Percentiles rank a stretch among this genome's conserved stretches.
Evolutionary conservation across 148 eudicot genomes (phyloP).

Genomic region (Cornus florida): DNA sequence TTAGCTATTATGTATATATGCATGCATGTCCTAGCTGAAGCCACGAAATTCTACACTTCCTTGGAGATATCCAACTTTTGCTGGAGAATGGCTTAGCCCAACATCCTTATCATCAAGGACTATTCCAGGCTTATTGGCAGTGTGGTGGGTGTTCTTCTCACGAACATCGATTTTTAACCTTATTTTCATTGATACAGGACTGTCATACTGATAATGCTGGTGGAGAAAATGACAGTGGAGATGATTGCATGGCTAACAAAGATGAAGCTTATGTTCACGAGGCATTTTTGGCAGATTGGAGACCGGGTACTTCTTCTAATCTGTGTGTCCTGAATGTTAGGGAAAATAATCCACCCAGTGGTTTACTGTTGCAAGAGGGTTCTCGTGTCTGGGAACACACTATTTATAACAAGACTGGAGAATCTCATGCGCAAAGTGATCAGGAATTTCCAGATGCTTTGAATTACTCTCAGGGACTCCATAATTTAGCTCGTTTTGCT

Average conservation of each 20-base stretch:
- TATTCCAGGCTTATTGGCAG: not conserved
- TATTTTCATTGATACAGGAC: constrained; percentile 33
- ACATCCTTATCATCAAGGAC: not conserved
- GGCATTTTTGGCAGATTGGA: constrained; percentile 96
- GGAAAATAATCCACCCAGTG: constrained; percentile 21
- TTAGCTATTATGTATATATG: not conserved
- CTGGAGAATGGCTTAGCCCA: constrained; percentile 4
- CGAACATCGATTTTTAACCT: constrained; percentile 8
- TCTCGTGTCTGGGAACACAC: constrained; percentile 21
- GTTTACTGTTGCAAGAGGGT: constrained; percentile 23
- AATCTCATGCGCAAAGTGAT: constrained; percentile 26
- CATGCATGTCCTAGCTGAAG: constrained; percentile 1
- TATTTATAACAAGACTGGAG: constrained; percentile 30
- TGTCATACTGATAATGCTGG: constrained; percentile 41
- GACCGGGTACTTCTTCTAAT: constrained; percentile 45
- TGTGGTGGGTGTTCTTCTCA: not conserved
- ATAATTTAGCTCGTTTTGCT: constrained; percentile 14
- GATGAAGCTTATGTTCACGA: constrained; percentile 89
- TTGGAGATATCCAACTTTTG: not conserved
- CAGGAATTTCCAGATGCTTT: constrained; percentile 29
- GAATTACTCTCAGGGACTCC: constrained; percentile 20
- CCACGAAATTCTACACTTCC: not conserved
- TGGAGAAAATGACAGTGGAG: constrained; percentile 58
- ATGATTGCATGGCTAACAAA: constrained; percentile 58
- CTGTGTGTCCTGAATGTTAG: constrained; percentile 18